Evolutionary conservation across 2,329 filamentous ascomycete genomes (phyloP).

Genomic region (Didymella keratinophila): DNA sequence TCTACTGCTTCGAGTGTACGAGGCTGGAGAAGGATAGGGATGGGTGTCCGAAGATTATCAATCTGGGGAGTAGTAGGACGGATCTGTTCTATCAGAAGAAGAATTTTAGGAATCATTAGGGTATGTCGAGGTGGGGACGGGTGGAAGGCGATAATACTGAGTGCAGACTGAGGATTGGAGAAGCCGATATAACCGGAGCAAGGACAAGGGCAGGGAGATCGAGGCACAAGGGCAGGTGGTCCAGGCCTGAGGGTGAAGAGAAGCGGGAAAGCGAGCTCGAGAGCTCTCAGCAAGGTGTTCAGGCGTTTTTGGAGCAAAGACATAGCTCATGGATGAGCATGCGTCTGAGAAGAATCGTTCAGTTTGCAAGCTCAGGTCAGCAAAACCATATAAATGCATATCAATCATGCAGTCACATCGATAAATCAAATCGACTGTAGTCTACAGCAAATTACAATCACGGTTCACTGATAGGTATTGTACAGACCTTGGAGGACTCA

Average conservation of each 20-base stretch:
- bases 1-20: conserved; percentile 99
- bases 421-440: too few species aligned
- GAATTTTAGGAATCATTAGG: conserved; percentile 67
- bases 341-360: neutral
- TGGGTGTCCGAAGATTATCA: conserved; percentile 99
- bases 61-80: conserved; percentile 92
- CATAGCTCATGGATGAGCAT: neutral
- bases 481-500: too few species aligned
- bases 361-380: neutral
- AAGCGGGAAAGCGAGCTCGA: neutral
- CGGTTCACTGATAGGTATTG: too few species aligned
- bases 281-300: neutral
- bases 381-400: neutral
- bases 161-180: too few species aligned
- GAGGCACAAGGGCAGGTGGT: neutral
- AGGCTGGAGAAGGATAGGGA: conserved; percentile 95
- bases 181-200: too few species aligned
- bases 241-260: neutral
- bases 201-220: neutral
- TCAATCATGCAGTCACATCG: too few species aligned
- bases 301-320: neutral
- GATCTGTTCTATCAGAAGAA: conserved; percentile 86
- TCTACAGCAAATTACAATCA: too few species aligned
- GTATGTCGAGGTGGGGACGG: too few species aligned
- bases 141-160: neutral